A percentile compares a stretch with the other conserved stretches of the same genome.
These are phyloP conservation scores for Euphorbia tirucalli DNA, from an alignment of 345 rosid genomes.

Conservation along the genomic window DNA sequence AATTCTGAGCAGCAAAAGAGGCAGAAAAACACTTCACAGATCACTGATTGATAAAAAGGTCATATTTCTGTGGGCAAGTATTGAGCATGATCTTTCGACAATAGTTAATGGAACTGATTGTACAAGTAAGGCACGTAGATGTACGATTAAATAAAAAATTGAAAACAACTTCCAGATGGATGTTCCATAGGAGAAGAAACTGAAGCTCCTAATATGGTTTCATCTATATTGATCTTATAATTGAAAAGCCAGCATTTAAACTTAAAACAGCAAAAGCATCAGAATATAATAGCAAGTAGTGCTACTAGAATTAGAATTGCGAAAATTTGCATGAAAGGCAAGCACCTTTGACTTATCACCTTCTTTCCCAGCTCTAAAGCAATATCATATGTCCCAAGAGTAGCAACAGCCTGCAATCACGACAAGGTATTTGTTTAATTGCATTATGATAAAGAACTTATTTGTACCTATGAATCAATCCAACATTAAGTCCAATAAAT, in stretches of 20 bases:
- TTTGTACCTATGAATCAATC: neutral
- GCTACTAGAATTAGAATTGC: neutral
- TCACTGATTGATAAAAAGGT: neutral
- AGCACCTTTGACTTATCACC: constrained; percentile 83
- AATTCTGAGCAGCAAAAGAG: neutral
- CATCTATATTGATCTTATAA: neutral
- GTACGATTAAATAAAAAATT: neutral
- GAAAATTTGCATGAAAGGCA: neutral
- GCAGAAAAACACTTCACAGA: neutral
- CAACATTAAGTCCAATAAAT: neutral
- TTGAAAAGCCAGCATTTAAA: neutral
- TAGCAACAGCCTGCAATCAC: constrained; percentile 65
- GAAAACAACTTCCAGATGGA: neutral
- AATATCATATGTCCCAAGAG: constrained; percentile 87
- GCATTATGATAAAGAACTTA: no score
- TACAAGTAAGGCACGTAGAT: neutral
- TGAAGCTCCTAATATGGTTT: neutral
- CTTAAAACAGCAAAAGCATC: neutral
- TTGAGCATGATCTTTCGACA: neutral
- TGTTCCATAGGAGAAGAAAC: neutral
- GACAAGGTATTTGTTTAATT: neutral
- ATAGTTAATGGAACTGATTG: neutral
- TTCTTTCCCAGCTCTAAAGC: constrained; percentile 89
- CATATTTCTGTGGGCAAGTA: neutral
- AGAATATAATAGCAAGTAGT: neutral